A percentile compares a stretch with the other conserved stretches of the same genome.
Conservation (phyloP, 2,329 filamentous ascomycete species). For the Magnaporthiopsis incrustans region DNA sequence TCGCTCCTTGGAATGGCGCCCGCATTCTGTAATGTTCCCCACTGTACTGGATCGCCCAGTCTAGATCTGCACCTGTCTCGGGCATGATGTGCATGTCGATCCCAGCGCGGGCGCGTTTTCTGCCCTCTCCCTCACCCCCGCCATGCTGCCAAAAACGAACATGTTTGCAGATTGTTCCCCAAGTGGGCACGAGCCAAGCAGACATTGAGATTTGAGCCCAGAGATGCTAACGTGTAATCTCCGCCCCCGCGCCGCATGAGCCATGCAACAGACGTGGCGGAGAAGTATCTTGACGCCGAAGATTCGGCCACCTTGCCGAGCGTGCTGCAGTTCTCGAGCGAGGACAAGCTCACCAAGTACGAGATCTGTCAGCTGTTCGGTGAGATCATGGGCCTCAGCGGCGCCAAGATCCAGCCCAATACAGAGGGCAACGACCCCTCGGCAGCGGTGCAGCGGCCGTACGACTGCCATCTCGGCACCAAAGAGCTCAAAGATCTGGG, state of each 20-base stretch:
- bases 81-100: background rate
- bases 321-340: constrained; percentile 78
- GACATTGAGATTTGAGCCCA: background rate
- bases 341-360: constrained; percentile 83
- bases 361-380: constrained; percentile 74
- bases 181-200: background rate
- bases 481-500: constrained; percentile 62
- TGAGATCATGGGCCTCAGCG: constrained; percentile 68
- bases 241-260: background rate
- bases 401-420: constrained; percentile 60
- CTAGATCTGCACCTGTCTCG: background rate
- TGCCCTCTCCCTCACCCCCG: too few species aligned
- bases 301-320: constrained; percentile 50
- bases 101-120: background rate
- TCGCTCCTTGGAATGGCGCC: background rate
- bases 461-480: constrained; percentile 82
- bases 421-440: constrained; percentile 64
- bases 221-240: background rate
- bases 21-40: background rate
- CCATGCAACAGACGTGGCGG: constrained; percentile 51
- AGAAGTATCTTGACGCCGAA: constrained; percentile 51
- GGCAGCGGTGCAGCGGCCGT: constrained; percentile 68
- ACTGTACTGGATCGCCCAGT: background rate
- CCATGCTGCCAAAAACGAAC: background rate
- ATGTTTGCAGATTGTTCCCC: background rate